These are phyloP conservation scores for Nothopassalora personata DNA, from an alignment of 2,329 filamentous ascomycete species.

Conservation along the genomic window DNA sequence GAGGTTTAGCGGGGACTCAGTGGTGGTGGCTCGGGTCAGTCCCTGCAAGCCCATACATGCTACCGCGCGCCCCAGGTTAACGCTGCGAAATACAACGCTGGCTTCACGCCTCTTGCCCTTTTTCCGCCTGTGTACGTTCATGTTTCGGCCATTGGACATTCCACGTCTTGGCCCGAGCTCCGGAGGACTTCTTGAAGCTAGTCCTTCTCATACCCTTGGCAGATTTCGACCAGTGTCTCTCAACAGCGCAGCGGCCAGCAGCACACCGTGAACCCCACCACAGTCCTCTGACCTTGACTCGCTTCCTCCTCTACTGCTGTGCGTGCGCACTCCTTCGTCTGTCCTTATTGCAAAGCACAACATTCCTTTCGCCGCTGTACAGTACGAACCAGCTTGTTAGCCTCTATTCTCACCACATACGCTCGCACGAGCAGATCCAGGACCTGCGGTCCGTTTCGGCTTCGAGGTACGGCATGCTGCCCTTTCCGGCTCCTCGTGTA, in stretches of 20 bases:
- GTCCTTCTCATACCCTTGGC: not conserved
- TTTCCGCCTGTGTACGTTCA: not conserved
- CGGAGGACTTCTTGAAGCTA: not conserved
- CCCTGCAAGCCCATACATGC: not conserved
- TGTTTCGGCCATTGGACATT: not conserved
- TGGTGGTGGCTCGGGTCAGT: not conserved
- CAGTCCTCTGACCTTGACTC: slow-evolving; percentile 1
- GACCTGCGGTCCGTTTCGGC: not conserved
- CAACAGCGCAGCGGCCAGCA: not conserved
- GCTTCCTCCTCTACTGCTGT: not conserved
- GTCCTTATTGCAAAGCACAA: slow-evolving; percentile 5
- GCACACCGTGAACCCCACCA: slow-evolving; percentile 1
- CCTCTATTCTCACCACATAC: slow-evolving; percentile 1
- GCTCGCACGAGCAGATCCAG: not conserved
- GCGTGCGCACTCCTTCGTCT: slow-evolving; percentile 4
- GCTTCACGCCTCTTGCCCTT: not conserved
- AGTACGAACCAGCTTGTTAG: not conserved
- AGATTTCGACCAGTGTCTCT: not conserved
- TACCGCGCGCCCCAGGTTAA: not conserved
- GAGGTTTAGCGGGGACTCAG: not conserved
- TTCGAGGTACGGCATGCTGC: not conserved
- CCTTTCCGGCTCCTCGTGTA: slow-evolving; percentile 2
- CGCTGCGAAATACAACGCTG: slow-evolving; percentile 2
- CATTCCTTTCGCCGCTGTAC: not conserved
- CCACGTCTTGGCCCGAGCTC: not conserved